Evolutionary conservation across 2,329 filamentous ascomycete genomes (phyloP).

Genomic region (Zopfia rhizophila): DNA sequence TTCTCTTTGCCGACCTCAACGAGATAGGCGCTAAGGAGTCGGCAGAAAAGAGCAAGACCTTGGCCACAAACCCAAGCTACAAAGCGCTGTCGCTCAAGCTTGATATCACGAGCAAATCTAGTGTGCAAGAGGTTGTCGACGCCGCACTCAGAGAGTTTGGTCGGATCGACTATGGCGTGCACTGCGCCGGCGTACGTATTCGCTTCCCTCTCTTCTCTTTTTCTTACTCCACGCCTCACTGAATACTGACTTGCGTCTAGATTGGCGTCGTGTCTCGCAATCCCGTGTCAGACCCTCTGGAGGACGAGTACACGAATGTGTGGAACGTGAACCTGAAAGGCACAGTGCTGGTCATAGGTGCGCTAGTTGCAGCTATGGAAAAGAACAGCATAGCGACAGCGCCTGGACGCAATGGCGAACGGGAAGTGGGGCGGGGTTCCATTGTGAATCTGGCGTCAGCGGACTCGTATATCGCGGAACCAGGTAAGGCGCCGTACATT

Average conservation of each 20-base stretch:
- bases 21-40: constrained; percentile 12
- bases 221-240: too few relatives aligned
- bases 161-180: constrained; percentile 63
- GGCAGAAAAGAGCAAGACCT: constrained; percentile 12
- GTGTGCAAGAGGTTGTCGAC: constrained; percentile 47
- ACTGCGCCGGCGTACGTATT: constrained; percentile 62
- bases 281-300: constrained; percentile 1
- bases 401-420: constrained; percentile 12
- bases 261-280: neutral
- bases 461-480: constrained; percentile 17
- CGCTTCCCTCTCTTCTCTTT: constrained; percentile 13
- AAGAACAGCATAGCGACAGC: constrained; percentile 46
- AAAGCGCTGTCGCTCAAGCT: constrained; percentile 13
- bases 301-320: constrained; percentile 20
- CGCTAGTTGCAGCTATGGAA: constrained; percentile 60
- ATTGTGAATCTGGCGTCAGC: constrained; percentile 32
- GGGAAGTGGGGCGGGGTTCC: constrained; percentile 20
- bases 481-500: constrained; percentile 30
- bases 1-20: constrained; percentile 25
- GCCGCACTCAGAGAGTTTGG: constrained; percentile 55
- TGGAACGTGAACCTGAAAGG: constrained; percentile 60
- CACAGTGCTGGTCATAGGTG: constrained; percentile 65
- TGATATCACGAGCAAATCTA: constrained; percentile 14
- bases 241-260: neutral
- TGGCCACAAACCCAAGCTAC: constrained; percentile 15